These are phyloP conservation scores for Fusarium aywerte DNA, from an alignment of 2,329 filamentous ascomycete genomes.

Conservation along the genomic window DNA sequence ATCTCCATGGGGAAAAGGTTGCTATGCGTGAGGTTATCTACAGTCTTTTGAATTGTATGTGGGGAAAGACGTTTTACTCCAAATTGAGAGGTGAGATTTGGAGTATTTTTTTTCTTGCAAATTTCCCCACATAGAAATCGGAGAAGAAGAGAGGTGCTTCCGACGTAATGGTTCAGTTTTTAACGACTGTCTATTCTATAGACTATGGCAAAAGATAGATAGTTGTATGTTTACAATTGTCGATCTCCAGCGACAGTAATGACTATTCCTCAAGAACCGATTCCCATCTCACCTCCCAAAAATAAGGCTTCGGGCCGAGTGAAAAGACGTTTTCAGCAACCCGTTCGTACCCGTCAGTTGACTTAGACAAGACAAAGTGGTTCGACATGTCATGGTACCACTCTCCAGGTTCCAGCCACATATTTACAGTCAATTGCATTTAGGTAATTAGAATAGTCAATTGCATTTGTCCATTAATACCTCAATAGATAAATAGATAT, in stretches of 20 bases:
- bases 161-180: background rate
- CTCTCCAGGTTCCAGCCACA: too few relatives aligned
- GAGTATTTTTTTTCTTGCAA: background rate
- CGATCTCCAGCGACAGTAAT: background rate
- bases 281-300: background rate
- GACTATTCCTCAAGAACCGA: background rate
- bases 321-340: background rate
- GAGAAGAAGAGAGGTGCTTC: conserved; percentile 2
- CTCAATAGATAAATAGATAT: background rate
- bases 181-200: background rate
- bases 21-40: background rate
- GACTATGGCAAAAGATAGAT: background rate
- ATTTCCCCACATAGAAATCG: conserved; percentile 3
- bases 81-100: background rate
- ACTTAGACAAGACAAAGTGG: background rate
- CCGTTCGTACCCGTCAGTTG: background rate
- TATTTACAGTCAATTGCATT: background rate
- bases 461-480: background rate
- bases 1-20: conserved; percentile 37
- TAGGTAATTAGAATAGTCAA: too few relatives aligned
- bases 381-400: background rate
- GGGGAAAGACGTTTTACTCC: conserved; percentile 6
- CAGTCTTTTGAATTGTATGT: background rate
- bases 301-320: background rate
- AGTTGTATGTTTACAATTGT: background rate